Base-by-base conservation (phyloP, 2,329 filamentous ascomycete species). In the Lojkania enalia region DNA sequence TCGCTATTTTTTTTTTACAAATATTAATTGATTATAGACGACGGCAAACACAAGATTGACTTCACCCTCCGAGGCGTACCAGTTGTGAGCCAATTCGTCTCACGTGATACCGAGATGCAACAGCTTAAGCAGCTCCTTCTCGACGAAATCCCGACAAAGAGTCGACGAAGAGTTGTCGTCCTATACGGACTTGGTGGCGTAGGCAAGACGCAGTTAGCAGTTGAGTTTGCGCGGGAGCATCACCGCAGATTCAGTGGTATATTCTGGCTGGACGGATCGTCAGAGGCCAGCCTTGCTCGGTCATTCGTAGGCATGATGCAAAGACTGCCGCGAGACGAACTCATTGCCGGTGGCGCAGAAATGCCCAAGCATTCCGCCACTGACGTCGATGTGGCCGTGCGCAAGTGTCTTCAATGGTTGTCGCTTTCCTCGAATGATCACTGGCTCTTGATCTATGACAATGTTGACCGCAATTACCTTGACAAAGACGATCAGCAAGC, bases 381-480 rank as follows among this genome's bases (percentile, higher is more conserved):
- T 19, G 44, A 55, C 16, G 31, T 42, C n/a, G 30, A 49, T 20
- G 38, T 41, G 35, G 48, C 48, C 19, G 47, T 56, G 27, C 35
- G 45, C 13, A 44, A 51, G 40, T 47, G 50, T 44, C 37, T 51
- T 38, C 46, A 25, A 20, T 59, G 55, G 55, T 43, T 55, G 19
- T 53, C 52, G 5, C 44, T 49, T 1, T 13, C 44, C 2, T 21
- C 43, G 5, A 59, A 59, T 36, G 9, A 31, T 9, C 19, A 39
- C 6, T 56, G 48, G 50, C 49, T 56, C 3, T 25, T 57, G 23
- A 51, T 60, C 30, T 46, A 57, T 19, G 48, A 60, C 36, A 60
- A 58, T 42, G 49, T 52, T 13, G 55, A 57, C 39, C 50, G 46
- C 31, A 48, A 54, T 31, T 32, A 42, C 39, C 21, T 27, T 20